Conservation (phyloP, 192 early-diverging fungal genomes). For the Geranomyces variabilis region DNA sequence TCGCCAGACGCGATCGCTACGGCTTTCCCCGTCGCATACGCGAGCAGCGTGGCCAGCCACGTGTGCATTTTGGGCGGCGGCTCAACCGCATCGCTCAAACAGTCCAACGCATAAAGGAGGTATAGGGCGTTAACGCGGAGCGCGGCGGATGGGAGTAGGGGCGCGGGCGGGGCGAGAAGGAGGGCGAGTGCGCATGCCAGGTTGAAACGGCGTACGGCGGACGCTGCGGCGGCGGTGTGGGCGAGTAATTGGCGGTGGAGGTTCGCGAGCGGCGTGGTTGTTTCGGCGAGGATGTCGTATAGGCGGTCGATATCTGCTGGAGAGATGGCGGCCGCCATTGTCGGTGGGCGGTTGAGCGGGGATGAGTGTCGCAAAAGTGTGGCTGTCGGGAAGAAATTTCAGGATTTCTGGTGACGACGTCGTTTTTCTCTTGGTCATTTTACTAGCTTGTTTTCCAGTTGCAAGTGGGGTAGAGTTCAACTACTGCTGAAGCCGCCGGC, state of each 20-base stretch:
- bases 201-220: slow-evolving; percentile 22
- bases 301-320: slow-evolving; percentile 8
- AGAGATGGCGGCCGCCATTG: neutral
- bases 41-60: slow-evolving; percentile 22
- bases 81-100: neutral
- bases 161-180: slow-evolving; percentile 9
- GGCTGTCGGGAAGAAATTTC: too few relatives aligned
- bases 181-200: slow-evolving; percentile 19
- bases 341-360: too few relatives aligned
- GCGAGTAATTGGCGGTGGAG: neutral
- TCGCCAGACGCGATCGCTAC: neutral
- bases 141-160: slow-evolving; percentile 14
- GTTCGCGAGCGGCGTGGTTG: neutral
- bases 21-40: slow-evolving; percentile 4
- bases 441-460: too few relatives aligned
- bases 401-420: too few relatives aligned
- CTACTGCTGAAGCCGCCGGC: too few relatives aligned
- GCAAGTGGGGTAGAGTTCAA: too few relatives aligned
- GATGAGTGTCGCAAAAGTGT: too few relatives aligned
- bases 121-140: slow-evolving; percentile 28
- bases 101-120: slow-evolving; percentile 21
- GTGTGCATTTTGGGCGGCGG: slow-evolving; percentile 5
- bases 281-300: slow-evolving; percentile 7
- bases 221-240: neutral
- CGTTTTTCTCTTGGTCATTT: too few relatives aligned